These are phyloP conservation scores for Sugiyamaella chiloensis DNA, from an alignment of 805 yeast species.

Conservation along the genomic window DNA sequence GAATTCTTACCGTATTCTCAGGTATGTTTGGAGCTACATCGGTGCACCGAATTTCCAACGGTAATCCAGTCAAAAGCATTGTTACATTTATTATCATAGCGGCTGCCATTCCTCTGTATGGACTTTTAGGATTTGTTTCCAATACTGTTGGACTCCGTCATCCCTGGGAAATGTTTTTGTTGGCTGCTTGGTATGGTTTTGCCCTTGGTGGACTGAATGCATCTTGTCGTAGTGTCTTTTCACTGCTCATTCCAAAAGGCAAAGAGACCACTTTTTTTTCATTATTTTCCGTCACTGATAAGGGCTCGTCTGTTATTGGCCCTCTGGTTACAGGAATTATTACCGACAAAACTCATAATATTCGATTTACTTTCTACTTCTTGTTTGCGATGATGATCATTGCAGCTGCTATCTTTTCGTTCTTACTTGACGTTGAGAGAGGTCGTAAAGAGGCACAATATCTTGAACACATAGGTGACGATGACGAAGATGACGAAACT, in stretches of 20 bases:
- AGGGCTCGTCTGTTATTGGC: slow-evolving; percentile 73
- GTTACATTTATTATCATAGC: slow-evolving; percentile 57
- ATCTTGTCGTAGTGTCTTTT: slow-evolving; percentile 62
- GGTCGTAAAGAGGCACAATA: slow-evolving; percentile 55
- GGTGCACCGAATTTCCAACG: slow-evolving; percentile 38
- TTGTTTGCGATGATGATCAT: slow-evolving; percentile 50
- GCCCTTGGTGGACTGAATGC: slow-evolving; percentile 73
- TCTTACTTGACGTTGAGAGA: slow-evolving; percentile 53
- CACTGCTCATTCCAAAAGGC: slow-evolving; percentile 69
- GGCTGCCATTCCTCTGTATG: slow-evolving; percentile 66
- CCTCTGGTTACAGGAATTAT: slow-evolving; percentile 70
- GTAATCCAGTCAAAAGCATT: slow-evolving; percentile 48
- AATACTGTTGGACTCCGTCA: slow-evolving; percentile 55
- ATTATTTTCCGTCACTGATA: slow-evolving; percentile 72
- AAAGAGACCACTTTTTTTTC: slow-evolving; percentile 75
- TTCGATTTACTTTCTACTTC: slow-evolving; percentile 68
- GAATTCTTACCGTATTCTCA: slow-evolving; percentile 60
- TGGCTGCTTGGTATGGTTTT: slow-evolving; percentile 74
- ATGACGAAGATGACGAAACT: slow-evolving; percentile 2
- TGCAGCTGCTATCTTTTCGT: slow-evolving; percentile 54
- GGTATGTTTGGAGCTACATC: slow-evolving; percentile 66
- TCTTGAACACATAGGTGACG: slow-evolving; percentile 31
- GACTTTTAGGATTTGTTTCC: slow-evolving; percentile 61
- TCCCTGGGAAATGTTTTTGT: slow-evolving; percentile 62
- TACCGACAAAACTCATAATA: slow-evolving; percentile 69